Base-by-base conservation (phyloP, 345 rosid species). In the Moricandia arvensis region DNA sequence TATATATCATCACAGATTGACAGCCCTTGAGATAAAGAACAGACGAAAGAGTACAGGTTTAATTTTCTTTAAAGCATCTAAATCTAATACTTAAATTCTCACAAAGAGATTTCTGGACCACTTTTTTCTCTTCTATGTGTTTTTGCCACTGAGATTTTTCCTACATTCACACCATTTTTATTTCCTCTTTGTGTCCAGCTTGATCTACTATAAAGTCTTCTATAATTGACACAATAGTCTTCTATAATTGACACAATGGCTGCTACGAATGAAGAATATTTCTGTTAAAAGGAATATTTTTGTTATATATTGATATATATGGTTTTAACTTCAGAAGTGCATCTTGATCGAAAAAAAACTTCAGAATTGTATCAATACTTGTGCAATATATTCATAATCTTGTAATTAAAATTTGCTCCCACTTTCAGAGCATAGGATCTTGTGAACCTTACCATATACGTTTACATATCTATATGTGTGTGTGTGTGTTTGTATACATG, bases 41-140 rank as follows among this genome's bases (percentile, higher is more conserved):
- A 76, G 77, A 78, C 77, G 77, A 72, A 66, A 67, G 72, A 66
- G 64, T 59, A 66, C 58, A 78, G 65, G 77, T 78, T 78, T 78
- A n/a, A n/a, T n/a, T n/a, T 78, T 67, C 68, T 66, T 78, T 66
- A 66, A 65, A 78, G 73, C 77, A 72, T 78, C 77, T 0, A 21
- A 29, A 29, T 29, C 3, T 66, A 78, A 77, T 78, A 77, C 81
- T 53, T 67, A 60, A 78, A 61, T 78, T 66, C 64, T 49, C 77
- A 18, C 63, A 66, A 78, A 72, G 65, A 78, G 64, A 67, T 66
- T 1, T 67, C 7, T 47, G 73, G 77, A 60, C 77, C 77, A 78
- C 81, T 72, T 72, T 72, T 72, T 62, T 66, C 75, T 51, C 30
- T 76, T 43, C 18, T 49, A 16, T 67, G 43, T 51, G 69, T 64